phyloP scores from a whole-genome alignment of 2,329 filamentous ascomycete species.

The Colletotrichum musae region DNA sequence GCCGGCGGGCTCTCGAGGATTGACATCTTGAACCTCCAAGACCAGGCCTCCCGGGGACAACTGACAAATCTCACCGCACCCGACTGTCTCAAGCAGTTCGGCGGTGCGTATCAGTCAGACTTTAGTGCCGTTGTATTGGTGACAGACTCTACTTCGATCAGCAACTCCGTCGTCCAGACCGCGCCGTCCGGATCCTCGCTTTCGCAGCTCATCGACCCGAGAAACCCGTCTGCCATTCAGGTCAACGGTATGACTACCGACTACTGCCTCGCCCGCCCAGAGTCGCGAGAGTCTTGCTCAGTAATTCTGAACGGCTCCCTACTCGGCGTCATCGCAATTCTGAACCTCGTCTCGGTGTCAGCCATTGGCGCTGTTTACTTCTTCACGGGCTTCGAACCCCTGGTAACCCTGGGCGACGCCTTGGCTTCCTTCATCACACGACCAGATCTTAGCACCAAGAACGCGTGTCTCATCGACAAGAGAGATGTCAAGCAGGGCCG shows the following conservation, averaged over 20 bases:
- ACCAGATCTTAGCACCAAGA: slow-evolving; percentile 60
- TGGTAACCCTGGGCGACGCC: slow-evolving; percentile 66
- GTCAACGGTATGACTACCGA: slow-evolving; percentile 44
- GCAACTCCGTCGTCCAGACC: slow-evolving; percentile 53
- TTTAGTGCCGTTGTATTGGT: slow-evolving; percentile 54
- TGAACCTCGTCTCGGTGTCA: slow-evolving; percentile 57
- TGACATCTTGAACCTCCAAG: slow-evolving; percentile 55
- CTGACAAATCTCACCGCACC: slow-evolving; percentile 50
- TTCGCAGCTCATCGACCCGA: slow-evolving; percentile 28
- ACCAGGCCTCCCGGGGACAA: slow-evolving; percentile 47
- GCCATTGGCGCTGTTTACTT: slow-evolving; percentile 49
- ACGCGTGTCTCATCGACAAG: slow-evolving; percentile 63
- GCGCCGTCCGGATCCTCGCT: slow-evolving; percentile 46
- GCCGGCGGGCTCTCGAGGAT: slow-evolving; percentile 50
- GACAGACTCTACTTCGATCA: slow-evolving; percentile 45
- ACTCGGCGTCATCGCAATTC: slow-evolving; percentile 58
- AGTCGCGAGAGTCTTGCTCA: slow-evolving; percentile 51
- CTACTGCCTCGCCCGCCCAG: slow-evolving; percentile 36
- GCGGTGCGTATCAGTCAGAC: slow-evolving; percentile 49
- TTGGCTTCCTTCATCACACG: slow-evolving; percentile 64
- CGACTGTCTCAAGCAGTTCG: slow-evolving; percentile 51
- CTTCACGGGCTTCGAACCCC: slow-evolving; percentile 55
- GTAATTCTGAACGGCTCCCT: slow-evolving; percentile 60
- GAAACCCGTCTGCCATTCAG: slow-evolving; percentile 32
- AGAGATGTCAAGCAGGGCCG: slow-evolving; percentile 58